phyloP scores from a whole-genome alignment of 306 rosid species.

The Leucaena leucocephala region DNA sequence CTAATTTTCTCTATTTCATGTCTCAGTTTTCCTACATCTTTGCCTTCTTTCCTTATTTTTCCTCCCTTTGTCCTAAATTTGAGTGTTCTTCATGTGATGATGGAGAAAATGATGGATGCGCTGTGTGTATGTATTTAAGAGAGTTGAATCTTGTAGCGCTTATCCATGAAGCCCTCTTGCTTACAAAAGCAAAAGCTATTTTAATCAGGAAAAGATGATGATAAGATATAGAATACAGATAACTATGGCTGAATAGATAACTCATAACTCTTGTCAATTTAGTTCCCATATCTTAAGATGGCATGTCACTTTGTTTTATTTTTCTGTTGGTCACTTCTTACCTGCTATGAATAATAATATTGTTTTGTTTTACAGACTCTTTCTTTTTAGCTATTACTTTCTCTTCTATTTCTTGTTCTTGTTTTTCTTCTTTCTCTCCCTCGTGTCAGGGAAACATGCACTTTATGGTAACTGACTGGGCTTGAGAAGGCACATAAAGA shows the following conservation, averaged over 20 bases:
- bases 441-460: neutral
- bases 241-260: neutral
- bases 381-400: neutral
- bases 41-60: neutral
- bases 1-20: too few relatives aligned
- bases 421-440: neutral
- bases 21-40: neutral
- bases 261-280: neutral
- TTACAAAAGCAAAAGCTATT: too few relatives aligned
- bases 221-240: neutral
- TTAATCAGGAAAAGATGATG: neutral
- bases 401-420: neutral
- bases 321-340: neutral
- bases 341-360: neutral
- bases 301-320: neutral
- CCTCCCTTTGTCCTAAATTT: too few relatives aligned
- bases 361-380: neutral
- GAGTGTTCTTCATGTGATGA: neutral
- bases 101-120: neutral
- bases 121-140: neutral
- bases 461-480: neutral
- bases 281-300: neutral
- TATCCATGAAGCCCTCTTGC: neutral
- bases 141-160: neutral
- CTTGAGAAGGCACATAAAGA: conserved; percentile 1